Conservation (phyloP, 2,329 filamentous ascomycete species). For the Fusarium protoensiforme region DNA sequence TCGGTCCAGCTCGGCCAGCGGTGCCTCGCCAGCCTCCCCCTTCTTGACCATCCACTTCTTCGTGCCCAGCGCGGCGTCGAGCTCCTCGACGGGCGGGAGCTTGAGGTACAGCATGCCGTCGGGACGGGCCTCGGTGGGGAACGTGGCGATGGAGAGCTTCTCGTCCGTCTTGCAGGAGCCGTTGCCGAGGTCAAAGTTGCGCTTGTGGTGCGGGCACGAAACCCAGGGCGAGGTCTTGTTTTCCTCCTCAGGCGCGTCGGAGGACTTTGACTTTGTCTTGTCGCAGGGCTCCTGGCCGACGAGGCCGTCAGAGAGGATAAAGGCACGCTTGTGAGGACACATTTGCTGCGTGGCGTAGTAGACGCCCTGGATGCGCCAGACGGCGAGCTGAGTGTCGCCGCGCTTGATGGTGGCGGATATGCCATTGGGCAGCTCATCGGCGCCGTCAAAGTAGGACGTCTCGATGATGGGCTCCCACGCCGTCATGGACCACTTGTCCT, state of each 20-base stretch:
- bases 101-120: slow-evolving; percentile 85
- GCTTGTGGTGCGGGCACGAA: slow-evolving; percentile 89
- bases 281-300: slow-evolving; percentile 71
- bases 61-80: slow-evolving; percentile 83
- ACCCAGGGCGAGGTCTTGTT: slow-evolving; percentile 71
- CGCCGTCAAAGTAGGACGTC: slow-evolving; percentile 73
- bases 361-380: slow-evolving; percentile 84
- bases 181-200: slow-evolving; percentile 81
- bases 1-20: slow-evolving; percentile 58
- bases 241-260: slow-evolving; percentile 40
- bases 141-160: slow-evolving; percentile 82
- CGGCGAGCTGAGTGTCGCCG: slow-evolving; percentile 87
- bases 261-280: slow-evolving; percentile 31
- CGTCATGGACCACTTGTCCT: slow-evolving; percentile 68
- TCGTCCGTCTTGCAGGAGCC: slow-evolving; percentile 82
- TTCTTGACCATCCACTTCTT: slow-evolving; percentile 81
- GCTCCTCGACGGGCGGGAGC: slow-evolving; percentile 81
- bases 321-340: slow-evolving; percentile 92
- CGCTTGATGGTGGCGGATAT: slow-evolving; percentile 83
- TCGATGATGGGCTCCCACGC: slow-evolving; percentile 85
- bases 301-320: slow-evolving; percentile 87
- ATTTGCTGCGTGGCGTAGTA: slow-evolving; percentile 93
- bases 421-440: slow-evolving; percentile 73
- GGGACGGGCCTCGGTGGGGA: slow-evolving; percentile 76
- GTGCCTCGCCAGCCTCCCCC: slow-evolving; percentile 64